Base-by-base conservation (phyloP, 2,329 filamentous ascomycete genomes). In the Colletotrichum falcatum region DNA sequence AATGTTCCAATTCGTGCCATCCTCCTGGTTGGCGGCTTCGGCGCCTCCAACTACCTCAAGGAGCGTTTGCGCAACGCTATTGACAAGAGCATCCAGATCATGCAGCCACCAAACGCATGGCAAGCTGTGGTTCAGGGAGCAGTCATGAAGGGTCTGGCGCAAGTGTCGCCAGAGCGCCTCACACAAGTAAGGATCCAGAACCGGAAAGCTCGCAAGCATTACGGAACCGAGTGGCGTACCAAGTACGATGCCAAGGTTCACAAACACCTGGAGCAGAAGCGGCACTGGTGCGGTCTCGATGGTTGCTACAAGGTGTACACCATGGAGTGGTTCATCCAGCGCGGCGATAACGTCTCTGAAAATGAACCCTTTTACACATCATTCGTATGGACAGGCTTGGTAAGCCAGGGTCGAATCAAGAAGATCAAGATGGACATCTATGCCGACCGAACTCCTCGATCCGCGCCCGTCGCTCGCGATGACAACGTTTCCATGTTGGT, bases 221-320 rank as follows among this genome's bases (percentile, higher is more conserved):
- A 95, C 77, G 93, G 93, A 28, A 94, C 92, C 4, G 92, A 90
- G 33, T 95, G 94, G 79, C 92, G 92, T 0, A 95, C 92, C 0
- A 91, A 93, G 0, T 95, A 93, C 78, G 92, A 95, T 73, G 90
- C 92, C 76, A 85, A 88, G 56, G 91, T 90, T 77, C 93, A 95
- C 79, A 83, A 63, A 55, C 78, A 79, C n/a, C 72, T 82, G 28
- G 73, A 76, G 35, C 61, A 75, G 44, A 80, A 79, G 73, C 76
- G 76, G 44, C 75, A 77, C 54, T 83, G 81, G 81, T 80, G 78
- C 64, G 78, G 78, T 2, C 74, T 80, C 1, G 77, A 81, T 44
- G 81, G 81, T 0, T 78, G 76, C 69, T 81, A 78, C 66, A 81
- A 79, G 65, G 76, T 83, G 6, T 75, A 78, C 35, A 76, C 77